phyloP scores from a whole-genome alignment of 2,329 filamentous ascomycete genomes.

The Penicillium frequentans region DNA sequence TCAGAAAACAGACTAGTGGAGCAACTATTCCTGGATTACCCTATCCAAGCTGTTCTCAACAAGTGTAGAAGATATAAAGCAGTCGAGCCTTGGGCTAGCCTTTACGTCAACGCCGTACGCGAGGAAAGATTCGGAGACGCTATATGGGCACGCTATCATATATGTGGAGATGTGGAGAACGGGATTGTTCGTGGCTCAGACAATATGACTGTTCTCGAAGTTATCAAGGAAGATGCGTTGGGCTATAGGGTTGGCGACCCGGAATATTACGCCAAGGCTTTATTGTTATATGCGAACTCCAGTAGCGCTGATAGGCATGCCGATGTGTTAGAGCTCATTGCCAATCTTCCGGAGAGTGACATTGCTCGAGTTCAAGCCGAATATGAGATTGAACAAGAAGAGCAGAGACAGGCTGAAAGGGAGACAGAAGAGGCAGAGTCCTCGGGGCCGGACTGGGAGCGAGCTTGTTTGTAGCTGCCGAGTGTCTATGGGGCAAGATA shows the following conservation, averaged over 20 bases:
- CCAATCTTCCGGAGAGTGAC: not conserved
- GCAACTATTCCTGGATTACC: not conserved
- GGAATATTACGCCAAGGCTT: not conserved
- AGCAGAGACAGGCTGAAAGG: not conserved
- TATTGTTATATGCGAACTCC: not conserved
- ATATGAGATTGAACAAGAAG: not conserved
- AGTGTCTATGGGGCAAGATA: too few species aligned
- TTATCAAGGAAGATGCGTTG: not conserved
- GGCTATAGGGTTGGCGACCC: not conserved
- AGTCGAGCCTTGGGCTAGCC: not conserved
- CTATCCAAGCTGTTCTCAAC: not conserved
- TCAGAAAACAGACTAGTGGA: not conserved
- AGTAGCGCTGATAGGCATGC: not conserved
- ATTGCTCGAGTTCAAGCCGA: not conserved
- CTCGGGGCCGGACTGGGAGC: too few species aligned
- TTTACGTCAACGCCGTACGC: not conserved
- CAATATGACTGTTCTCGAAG: not conserved
- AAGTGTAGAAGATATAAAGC: not conserved
- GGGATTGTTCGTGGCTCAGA: not conserved
- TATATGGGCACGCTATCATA: conserved; percentile 2
- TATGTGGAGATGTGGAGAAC: not conserved
- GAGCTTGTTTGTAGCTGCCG: too few species aligned
- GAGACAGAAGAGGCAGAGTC: too few species aligned
- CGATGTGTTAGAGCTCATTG: not conserved
- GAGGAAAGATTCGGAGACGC: not conserved